Base-by-base conservation (phyloP, 2,329 filamentous ascomycete species). In the Xylariaceae sp. region DNA sequence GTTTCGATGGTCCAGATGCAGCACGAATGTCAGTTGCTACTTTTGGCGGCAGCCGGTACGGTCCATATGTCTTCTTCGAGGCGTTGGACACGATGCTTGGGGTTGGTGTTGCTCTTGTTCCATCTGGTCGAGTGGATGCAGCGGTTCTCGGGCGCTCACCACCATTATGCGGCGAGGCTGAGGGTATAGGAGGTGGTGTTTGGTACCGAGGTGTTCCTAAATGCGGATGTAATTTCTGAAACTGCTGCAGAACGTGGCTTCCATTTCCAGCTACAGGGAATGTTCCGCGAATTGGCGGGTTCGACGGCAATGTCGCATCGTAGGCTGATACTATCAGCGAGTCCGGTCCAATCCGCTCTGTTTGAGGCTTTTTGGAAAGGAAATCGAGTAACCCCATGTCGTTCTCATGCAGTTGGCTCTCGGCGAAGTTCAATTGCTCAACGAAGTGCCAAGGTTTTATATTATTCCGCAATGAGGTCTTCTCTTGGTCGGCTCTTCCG, bases 191-290 rank as follows among this genome's bases (percentile, higher is more conserved):
- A 14, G 66, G 60, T 5, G 66, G 61, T 17, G 39, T 22, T 31
- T 56, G 62, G 5, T 64, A 53, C 19, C 38, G 44, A 39, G 51
- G 48, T 5, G 58, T 58, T 44, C 53, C 64, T 39, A 67, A 57
- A 33, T 57, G 58, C 6, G 62, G 57, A 27, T 66, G 62, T 15
- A 65, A 66, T 41, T 64, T 65, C 41, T 70, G 65, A 14, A 71
- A 62, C 39, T 63, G 58, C 43, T 71, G 66, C 44, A 71, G 53
- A 17, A 69, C 60, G 47, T 63, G 70, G 18, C 63, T 61, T 5
- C 70, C 71, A 60, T 74, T 75, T 33, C 71, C 71, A 17, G 65
- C 60, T 31, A 74, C 66, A 2, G 71, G 69, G 49, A 69, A 69
- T 58, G 55, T 68, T 69, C 67, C 67, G 53, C 58, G 62, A 47